Conservation (phyloP, 768 basidiomycete species). For the Termitomyces sp. region DNA sequence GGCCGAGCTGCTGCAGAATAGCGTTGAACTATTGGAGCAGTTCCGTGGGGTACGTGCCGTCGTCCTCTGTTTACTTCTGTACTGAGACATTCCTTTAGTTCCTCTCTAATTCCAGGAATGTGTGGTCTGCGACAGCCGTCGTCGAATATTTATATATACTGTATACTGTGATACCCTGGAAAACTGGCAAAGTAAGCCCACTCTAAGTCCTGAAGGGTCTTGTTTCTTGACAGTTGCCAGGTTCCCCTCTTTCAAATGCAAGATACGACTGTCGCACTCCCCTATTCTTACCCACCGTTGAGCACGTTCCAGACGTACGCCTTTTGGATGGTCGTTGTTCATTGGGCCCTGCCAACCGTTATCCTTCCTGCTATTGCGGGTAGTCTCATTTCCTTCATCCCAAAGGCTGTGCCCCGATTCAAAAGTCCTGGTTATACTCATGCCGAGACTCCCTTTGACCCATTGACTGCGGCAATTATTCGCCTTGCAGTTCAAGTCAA, state of each 20-base stretch:
- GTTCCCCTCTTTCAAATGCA: slow-evolving; percentile 20
- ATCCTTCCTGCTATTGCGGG: slow-evolving; percentile 55
- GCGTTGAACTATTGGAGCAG: slow-evolving; percentile 29
- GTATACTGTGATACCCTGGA: slow-evolving; percentile 50
- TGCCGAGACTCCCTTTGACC: slow-evolving; percentile 41
- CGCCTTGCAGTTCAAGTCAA: slow-evolving; percentile 56
- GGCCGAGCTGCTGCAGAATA: slow-evolving; percentile 30
- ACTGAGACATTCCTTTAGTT: slow-evolving; percentile 30
- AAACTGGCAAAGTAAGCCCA: slow-evolving; percentile 32
- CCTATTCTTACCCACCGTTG: slow-evolving; percentile 46
- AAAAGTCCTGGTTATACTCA: slow-evolving; percentile 9
- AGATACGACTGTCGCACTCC: slow-evolving; percentile 17
- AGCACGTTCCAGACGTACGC: slow-evolving; percentile 37
- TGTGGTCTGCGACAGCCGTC: slow-evolving; percentile 50
- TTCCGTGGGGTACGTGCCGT: slow-evolving; percentile 30
- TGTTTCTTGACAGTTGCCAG: slow-evolving; percentile 13
- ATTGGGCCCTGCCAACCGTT: slow-evolving; percentile 62
- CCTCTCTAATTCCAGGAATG: slow-evolving; percentile 61
- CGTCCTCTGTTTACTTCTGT: neutral
- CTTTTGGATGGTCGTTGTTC: slow-evolving; percentile 50
- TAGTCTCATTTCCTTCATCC: slow-evolving; percentile 58
- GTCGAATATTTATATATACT: slow-evolving; percentile 53
- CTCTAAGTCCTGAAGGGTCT: neutral
- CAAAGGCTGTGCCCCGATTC: slow-evolving; percentile 19
- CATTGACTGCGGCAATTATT: slow-evolving; percentile 59